Conservation (phyloP, 2,329 filamentous ascomycete genomes). For the Karstenula rhodostoma region DNA sequence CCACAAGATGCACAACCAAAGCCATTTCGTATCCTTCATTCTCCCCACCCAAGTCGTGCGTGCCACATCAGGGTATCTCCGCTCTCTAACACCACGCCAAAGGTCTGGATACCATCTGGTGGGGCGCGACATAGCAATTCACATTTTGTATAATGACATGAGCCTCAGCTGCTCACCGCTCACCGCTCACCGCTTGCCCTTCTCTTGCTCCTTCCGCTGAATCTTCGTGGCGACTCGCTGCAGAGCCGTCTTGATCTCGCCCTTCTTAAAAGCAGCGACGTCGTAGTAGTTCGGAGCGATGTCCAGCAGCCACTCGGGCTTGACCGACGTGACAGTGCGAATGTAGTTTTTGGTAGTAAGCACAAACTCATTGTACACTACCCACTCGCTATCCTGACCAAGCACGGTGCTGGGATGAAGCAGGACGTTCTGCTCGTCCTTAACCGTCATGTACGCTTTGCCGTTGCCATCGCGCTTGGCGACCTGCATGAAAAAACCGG, state of each 20-base stretch:
- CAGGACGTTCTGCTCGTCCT: conserved; percentile 93
- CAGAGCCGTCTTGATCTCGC: conserved; percentile 78
- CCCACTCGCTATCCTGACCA: conserved; percentile 90
- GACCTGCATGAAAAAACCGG: conserved; percentile 99
- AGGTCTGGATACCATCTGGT: background rate
- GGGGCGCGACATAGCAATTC: too few species aligned
- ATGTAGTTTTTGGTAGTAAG: conserved; percentile 99
- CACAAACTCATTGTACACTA: conserved; percentile 98
- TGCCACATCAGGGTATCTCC: conserved; percentile 5
- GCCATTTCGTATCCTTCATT: background rate
- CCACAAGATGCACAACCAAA: background rate
- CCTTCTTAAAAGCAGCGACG: conserved; percentile 79
- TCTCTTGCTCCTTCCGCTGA: conserved; percentile 57
- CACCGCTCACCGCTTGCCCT: conserved; percentile 24
- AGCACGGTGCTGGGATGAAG: conserved; percentile 94
- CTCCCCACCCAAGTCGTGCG: background rate
- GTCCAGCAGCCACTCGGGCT: conserved; percentile 94
- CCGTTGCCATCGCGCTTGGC: conserved; percentile 89
- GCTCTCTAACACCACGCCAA: background rate
- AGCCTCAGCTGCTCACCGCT: background rate
- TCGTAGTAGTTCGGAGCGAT: conserved; percentile 96
- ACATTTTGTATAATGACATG: too few species aligned
- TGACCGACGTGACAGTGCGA: conserved; percentile 88
- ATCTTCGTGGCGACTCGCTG: conserved; percentile 64
- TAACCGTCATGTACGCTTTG: conserved; percentile 94